Percentiles rank a stretch among this genome's conserved stretches.
These are phyloP conservation scores for Carex sylvatica DNA, from an alignment of 202 grass and related monocot species.

Conservation along the genomic window DNA sequence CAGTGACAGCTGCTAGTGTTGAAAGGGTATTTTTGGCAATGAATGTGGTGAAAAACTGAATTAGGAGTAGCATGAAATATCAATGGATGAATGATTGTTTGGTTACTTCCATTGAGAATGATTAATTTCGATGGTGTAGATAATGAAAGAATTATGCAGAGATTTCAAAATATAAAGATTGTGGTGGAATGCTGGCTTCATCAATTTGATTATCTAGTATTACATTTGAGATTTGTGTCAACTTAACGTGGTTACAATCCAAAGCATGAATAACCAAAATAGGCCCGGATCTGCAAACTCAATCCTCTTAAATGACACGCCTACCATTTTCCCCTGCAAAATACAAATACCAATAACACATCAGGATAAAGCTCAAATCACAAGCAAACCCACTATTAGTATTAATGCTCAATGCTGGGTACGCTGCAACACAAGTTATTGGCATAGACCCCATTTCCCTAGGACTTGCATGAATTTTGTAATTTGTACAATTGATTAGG, in stretches of 20 bases:
- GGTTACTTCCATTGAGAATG: no score
- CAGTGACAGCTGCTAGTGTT: no score
- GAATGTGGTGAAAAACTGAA: no score
- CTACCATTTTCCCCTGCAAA: constrained; percentile 32
- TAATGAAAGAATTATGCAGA: no score
- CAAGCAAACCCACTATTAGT: not conserved
- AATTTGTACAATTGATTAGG: not conserved
- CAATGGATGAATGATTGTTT: no score
- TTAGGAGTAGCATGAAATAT: no score
- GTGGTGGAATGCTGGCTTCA: no score
- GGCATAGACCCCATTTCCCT: not conserved
- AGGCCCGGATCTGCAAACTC: not conserved
- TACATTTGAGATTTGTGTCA: not conserved
- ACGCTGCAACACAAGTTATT: not conserved
- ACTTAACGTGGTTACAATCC: not conserved
- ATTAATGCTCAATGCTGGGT: not conserved
- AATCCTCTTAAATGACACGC: not conserved
- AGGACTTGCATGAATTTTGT: no score
- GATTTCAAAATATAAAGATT: no score
- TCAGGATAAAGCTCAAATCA: not conserved
- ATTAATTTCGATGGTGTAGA: no score
- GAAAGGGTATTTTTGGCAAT: no score
- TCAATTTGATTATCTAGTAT: no score
- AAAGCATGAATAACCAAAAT: not conserved
- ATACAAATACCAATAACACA: not conserved